Percentiles rank a stretch among this genome's conserved stretches.
These are phyloP conservation scores for Pythium rishiriense DNA, from an alignment of 352 stramenopile genomes.

Conservation along the genomic window DNA sequence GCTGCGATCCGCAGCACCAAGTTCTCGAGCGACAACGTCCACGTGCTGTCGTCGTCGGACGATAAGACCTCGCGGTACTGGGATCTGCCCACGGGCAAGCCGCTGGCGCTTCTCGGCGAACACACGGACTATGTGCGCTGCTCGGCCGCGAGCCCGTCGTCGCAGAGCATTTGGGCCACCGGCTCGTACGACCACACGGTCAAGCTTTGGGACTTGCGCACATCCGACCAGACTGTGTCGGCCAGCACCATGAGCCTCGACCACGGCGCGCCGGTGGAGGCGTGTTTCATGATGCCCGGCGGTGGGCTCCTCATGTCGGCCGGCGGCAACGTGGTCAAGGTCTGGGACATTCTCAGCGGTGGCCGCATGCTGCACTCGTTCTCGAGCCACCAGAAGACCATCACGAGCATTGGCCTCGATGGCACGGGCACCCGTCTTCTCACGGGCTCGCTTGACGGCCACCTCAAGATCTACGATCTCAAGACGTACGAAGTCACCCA, in stretches of 20 bases:
- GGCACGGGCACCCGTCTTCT: constrained; percentile 88
- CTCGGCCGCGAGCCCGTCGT: constrained; percentile 67
- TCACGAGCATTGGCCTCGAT: constrained; percentile 89
- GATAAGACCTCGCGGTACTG: constrained; percentile 89
- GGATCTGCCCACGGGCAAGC: constrained; percentile 86
- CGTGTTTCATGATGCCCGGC: constrained; percentile 84
- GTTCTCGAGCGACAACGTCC: constrained; percentile 82
- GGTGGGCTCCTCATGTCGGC: constrained; percentile 83
- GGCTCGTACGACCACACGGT: constrained; percentile 93
- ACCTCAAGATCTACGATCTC: constrained; percentile 94
- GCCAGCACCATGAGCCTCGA: constrained; percentile 59
- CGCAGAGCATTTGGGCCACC: constrained; percentile 81
- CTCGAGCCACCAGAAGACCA: constrained; percentile 93
- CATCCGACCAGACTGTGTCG: constrained; percentile 61
- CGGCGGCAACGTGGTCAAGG: constrained; percentile 89
- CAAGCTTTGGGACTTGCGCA: constrained; percentile 90
- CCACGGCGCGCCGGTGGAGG: constrained; percentile 88
- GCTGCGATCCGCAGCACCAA: constrained; percentile 70
- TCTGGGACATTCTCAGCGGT: constrained; percentile 92
- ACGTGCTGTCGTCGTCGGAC: constrained; percentile 89
- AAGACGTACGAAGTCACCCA: constrained; percentile 91
- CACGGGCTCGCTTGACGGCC: constrained; percentile 88
- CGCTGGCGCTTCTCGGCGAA: constrained; percentile 67
- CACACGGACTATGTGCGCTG: constrained; percentile 91
- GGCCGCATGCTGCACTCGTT: constrained; percentile 87